Evolutionary conservation across 768 basidiomycete species (phyloP).

Genomic region (Myochromella boudieri): DNA sequence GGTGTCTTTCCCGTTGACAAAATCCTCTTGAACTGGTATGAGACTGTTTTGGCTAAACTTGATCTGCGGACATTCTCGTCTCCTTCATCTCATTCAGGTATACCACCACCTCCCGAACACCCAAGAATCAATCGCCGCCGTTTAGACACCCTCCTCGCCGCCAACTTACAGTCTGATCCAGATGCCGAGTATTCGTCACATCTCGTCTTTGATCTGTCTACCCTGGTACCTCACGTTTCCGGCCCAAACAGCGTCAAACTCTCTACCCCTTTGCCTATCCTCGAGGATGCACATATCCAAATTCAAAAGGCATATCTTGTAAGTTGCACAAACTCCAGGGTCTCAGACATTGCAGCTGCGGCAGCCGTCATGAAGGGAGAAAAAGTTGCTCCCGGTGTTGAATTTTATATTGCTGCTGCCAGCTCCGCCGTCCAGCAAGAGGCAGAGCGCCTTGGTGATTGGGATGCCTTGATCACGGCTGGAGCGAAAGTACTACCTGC

Average conservation of each 20-base stretch:
- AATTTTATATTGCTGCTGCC: constrained; percentile 97
- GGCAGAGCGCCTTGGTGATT: constrained; percentile 81
- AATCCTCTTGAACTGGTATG: constrained; percentile 85
- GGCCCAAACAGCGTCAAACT: constrained; percentile 98
- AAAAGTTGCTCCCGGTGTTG: constrained; percentile 83
- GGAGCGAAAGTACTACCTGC: constrained; percentile 93
- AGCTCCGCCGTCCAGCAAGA: constrained; percentile 91
- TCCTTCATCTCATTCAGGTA: constrained; percentile 40
- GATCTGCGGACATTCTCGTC: constrained; percentile 77
- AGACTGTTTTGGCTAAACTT: constrained; percentile 64
- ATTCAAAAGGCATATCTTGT: constrained; percentile 99
- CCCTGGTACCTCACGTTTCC: constrained; percentile 92
- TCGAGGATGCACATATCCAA: constrained; percentile 68
- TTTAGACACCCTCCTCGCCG: constrained; percentile 60
- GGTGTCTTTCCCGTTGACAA: constrained; percentile 94
- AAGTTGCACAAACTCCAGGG: constrained; percentile 96
- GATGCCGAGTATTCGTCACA: constrained; percentile 84
- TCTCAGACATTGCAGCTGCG: constrained; percentile 90
- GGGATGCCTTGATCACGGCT: constrained; percentile 81
- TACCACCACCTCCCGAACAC: constrained; percentile 76
- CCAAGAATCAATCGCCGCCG: constrained; percentile 81
- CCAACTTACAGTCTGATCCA: constrained; percentile 64
- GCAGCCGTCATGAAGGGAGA: constrained; percentile 85
- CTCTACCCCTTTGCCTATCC: constrained; percentile 87
- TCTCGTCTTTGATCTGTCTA: constrained; percentile 88